Percentiles rank a stretch among this genome's conserved stretches.
These are phyloP conservation scores for Incumbomyces lentus DNA, from an alignment of 2,329 filamentous ascomycete genomes.

Conservation along the genomic window DNA sequence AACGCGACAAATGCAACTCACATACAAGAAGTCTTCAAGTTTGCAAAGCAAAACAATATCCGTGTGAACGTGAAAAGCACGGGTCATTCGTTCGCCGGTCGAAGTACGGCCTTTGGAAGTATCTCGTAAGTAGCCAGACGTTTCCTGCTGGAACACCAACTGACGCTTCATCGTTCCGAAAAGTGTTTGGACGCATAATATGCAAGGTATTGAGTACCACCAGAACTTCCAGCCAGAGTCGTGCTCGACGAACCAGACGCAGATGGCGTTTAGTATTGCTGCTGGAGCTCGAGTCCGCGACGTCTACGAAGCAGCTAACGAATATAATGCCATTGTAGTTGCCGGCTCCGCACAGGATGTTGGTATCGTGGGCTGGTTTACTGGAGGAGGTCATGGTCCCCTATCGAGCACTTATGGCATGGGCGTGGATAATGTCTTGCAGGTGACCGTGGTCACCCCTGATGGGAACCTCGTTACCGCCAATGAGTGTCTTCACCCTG, in stretches of 20 bases:
- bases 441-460: slow-evolving; percentile 39
- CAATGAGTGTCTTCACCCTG: slow-evolving; percentile 31
- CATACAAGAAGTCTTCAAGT: slow-evolving; percentile 29
- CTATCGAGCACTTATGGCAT: slow-evolving; percentile 42
- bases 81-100: slow-evolving; percentile 38
- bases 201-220: neutral
- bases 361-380: slow-evolving; percentile 34
- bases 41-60: slow-evolving; percentile 29
- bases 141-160: too few species aligned
- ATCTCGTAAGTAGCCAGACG: too few species aligned
- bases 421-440: slow-evolving; percentile 40
- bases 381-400: slow-evolving; percentile 47
- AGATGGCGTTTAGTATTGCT: too few species aligned
- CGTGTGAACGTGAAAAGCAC: slow-evolving; percentile 44
- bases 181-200: neutral
- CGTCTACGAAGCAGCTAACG: too few species aligned
- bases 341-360: too few species aligned
- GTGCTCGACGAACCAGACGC: too few species aligned
- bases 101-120: neutral
- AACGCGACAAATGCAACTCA: slow-evolving; percentile 27
- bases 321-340: too few species aligned
- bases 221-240: neutral
- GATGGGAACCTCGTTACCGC: slow-evolving; percentile 36
- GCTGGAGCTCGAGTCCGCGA: too few species aligned
- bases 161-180: too few species aligned